These are phyloP conservation scores for Syzygium oleosum DNA, from an alignment of 345 rosid species.

Conservation along the genomic window DNA sequence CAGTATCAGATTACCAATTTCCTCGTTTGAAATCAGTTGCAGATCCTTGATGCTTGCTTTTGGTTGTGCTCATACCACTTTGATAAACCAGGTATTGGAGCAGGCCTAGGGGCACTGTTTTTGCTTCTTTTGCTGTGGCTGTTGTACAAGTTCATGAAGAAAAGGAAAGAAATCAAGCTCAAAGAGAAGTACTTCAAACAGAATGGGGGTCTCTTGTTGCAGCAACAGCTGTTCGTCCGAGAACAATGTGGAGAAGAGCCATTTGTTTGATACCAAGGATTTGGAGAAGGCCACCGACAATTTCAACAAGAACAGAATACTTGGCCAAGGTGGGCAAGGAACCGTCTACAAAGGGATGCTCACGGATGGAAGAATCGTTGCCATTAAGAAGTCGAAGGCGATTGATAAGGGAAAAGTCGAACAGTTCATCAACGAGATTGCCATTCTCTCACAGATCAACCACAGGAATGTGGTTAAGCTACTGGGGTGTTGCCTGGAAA, in stretches of 20 bases:
- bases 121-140: background rate
- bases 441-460: background rate
- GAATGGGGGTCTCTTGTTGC: slow-evolving; percentile 3
- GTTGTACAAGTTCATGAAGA: background rate
- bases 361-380: background rate
- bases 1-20: background rate
- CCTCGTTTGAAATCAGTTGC: background rate
- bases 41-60: background rate
- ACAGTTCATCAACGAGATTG: slow-evolving; percentile 1
- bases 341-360: slow-evolving; percentile 8
- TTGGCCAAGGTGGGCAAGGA: slow-evolving; percentile 5
- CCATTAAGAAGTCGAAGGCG: background rate
- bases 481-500: slow-evolving; percentile 5
- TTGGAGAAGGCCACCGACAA: background rate
- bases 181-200: background rate
- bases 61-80: background rate
- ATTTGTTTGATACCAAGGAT: background rate
- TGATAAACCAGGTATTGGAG: background rate
- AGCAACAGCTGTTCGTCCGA: slow-evolving; percentile 1
- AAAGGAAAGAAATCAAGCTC: background rate
- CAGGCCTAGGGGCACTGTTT: background rate
- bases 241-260: background rate
- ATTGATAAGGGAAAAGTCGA: background rate
- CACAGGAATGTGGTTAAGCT: slow-evolving; percentile 3
- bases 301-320: slow-evolving; percentile 1